Evolutionary conservation across 805 yeast genomes (phyloP), one percentile per base, ranked within the genome.

Genomic region (Monosporozyma yasuniensis): DNA sequence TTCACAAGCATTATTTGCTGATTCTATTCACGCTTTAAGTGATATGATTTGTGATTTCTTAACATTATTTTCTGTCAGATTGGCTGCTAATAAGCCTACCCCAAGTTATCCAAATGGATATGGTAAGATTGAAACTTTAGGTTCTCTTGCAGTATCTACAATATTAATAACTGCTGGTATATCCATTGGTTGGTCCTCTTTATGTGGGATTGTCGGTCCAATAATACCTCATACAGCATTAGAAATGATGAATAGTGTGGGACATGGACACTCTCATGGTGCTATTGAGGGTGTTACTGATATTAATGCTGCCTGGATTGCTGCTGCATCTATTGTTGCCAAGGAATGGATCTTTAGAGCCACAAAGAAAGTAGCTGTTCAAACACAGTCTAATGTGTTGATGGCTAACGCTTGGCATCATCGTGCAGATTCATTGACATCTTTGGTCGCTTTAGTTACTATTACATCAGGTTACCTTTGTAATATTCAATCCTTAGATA

Each of bases 371-470:
- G 80, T 91, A 18, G 98, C 96, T 1, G 71, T 73, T 47, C 71
- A 77, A 51, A 77, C 87, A 28, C 84, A 86, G 60, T 87, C 96
- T 0, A 87, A 87, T 54, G 97, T 91, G 4, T 74, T 91, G 45
- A 80, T 87, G 39, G 98, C 98, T 3, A 91, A 91, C 62, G 98
- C 98, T 3, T 91, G 97, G 97, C 98, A 91, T 66, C 98, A 91
- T 63, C 76, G 98, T 55, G 90, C 90, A 10, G 98, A 91, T 63
- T 84, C 95, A 1, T 67, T 91, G 56, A 93, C 97, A 1, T 87
- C 96, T 0, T 74, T 84, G 16, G 97, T 90, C 11, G 96, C 97
- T 0, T 76, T 90, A 21, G 76, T 80, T 1, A 87, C 97, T 1
- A 91, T 91, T 45, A 77, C 93, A 0, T 80, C 88, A 1, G 95